phyloP scores from a whole-genome alignment of 305 asterid genomes.

The Rubia peregrina region DNA sequence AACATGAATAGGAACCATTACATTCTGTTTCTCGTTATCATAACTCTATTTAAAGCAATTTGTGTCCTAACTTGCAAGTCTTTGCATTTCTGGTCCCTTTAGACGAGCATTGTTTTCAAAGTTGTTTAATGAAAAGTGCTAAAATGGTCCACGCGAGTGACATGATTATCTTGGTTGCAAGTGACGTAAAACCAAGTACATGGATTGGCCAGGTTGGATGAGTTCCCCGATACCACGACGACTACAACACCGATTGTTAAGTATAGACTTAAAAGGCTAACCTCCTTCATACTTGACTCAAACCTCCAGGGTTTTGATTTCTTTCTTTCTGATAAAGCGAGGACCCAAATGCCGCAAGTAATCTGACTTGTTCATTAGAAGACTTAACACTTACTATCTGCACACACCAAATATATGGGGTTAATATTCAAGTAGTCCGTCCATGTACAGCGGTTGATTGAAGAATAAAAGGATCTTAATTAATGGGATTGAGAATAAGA shows the following conservation, averaged over 20 bases:
- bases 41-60: conserved; percentile 48
- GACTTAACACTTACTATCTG: too few relatives aligned
- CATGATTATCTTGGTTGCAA: conserved; percentile 78
- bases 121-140: conserved; percentile 79
- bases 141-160: conserved; percentile 85
- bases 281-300: conserved; percentile 11
- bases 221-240: conserved; percentile 35
- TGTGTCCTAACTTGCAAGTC: conserved; percentile 84
- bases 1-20: background rate
- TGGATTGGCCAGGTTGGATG: conserved; percentile 65
- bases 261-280: conserved; percentile 19
- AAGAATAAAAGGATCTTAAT: too few relatives aligned
- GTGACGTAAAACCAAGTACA: conserved; percentile 97
- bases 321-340: background rate
- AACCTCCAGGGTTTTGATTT: conserved; percentile 10
- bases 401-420: too few relatives aligned
- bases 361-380: too few relatives aligned
- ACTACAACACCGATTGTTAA: conserved; percentile 25
- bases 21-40: background rate
- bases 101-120: too few relatives aligned
- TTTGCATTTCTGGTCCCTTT: too few relatives aligned
- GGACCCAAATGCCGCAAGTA: background rate
- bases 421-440: too few relatives aligned
- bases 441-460: too few relatives aligned
- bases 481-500: too few relatives aligned